A percentile compares a stretch with the other conserved stretches of the same genome.
Conservation (phyloP, 352 stramenopile species). For the Globisporangium uncinulatum region DNA sequence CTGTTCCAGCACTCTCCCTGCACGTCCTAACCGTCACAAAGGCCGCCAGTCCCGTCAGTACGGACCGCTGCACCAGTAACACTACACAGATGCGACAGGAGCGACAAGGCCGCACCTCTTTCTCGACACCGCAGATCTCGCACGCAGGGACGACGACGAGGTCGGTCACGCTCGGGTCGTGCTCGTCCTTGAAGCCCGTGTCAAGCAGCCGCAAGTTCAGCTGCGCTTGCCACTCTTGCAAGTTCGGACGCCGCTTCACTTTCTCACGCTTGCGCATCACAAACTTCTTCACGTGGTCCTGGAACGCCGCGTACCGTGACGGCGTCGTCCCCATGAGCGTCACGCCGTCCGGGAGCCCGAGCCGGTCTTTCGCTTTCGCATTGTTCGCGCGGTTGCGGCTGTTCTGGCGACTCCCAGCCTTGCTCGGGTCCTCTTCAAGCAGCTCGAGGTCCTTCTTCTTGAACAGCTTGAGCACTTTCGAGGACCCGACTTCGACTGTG, state of each 20-base stretch:
- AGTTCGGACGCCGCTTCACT: conserved; percentile 81
- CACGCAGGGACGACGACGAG: conserved; percentile 68
- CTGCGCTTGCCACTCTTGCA: conserved; percentile 68
- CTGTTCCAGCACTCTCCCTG: conserved; percentile 74
- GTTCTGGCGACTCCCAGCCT: conserved; percentile 39
- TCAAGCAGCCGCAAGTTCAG: conserved; percentile 62
- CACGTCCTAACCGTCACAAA: conserved; percentile 27
- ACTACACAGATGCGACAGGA: neutral
- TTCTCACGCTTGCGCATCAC: conserved; percentile 77
- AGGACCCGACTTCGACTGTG: conserved; percentile 69
- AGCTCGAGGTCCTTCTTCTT: conserved; percentile 87
- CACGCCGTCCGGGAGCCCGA: conserved; percentile 64
- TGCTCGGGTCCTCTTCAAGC: conserved; percentile 47
- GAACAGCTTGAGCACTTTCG: conserved; percentile 75
- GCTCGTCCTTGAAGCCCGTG: conserved; percentile 47
- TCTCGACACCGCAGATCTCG: conserved; percentile 79
- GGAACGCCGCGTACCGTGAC: conserved; percentile 72
- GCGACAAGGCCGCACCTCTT: conserved; percentile 44
- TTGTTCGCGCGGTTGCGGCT: conserved; percentile 68
- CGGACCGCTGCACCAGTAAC: neutral
- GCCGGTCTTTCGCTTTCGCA: conserved; percentile 63
- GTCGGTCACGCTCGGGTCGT: conserved; percentile 51
- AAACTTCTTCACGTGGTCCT: conserved; percentile 83
- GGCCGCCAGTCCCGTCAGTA: too few relatives aligned
- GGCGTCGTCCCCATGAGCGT: conserved; percentile 80